phyloP scores from a whole-genome alignment of 768 basidiomycete species.

The Suillus subaureus region DNA sequence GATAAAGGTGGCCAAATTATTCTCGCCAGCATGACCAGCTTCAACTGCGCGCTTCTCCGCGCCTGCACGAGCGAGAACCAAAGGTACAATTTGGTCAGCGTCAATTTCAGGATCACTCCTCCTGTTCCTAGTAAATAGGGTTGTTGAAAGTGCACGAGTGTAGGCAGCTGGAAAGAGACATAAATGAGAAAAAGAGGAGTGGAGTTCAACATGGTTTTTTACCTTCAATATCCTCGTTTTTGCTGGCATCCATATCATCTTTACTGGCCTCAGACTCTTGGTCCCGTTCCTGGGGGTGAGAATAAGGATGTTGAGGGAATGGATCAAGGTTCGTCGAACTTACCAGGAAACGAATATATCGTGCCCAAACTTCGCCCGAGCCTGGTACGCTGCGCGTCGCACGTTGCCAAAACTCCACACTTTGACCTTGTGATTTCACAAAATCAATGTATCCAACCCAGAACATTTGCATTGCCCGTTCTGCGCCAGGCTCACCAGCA shows the following conservation, averaged over 20 bases:
- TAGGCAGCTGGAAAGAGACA: slow-evolving; percentile 50
- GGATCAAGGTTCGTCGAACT: slow-evolving; percentile 18
- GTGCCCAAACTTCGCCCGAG: slow-evolving; percentile 78
- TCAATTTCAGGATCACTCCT: slow-evolving; percentile 38
- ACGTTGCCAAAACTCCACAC: slow-evolving; percentile 33
- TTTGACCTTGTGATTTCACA: slow-evolving; percentile 42
- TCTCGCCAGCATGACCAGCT: slow-evolving; percentile 49
- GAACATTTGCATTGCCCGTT: slow-evolving; percentile 60
- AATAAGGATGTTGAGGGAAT: background rate
- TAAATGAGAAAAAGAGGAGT: background rate
- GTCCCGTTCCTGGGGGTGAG: slow-evolving; percentile 25
- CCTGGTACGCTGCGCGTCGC: slow-evolving; percentile 74
- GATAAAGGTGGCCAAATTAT: slow-evolving; percentile 54
- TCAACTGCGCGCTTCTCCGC: slow-evolving; percentile 62
- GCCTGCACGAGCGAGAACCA: slow-evolving; percentile 66
- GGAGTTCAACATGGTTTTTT: background rate
- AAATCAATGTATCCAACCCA: slow-evolving; percentile 79
- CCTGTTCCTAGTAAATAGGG: slow-evolving; percentile 45
- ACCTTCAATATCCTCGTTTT: background rate
- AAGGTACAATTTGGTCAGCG: slow-evolving; percentile 63
- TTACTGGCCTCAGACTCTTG: slow-evolving; percentile 4
- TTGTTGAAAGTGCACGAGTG: slow-evolving; percentile 54
- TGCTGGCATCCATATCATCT: background rate
- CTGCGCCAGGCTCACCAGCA: slow-evolving; percentile 53
- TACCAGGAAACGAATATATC: slow-evolving; percentile 74